Base-by-base conservation (phyloP, 768 basidiomycete genomes). In the Kwoniella sp. region DNA sequence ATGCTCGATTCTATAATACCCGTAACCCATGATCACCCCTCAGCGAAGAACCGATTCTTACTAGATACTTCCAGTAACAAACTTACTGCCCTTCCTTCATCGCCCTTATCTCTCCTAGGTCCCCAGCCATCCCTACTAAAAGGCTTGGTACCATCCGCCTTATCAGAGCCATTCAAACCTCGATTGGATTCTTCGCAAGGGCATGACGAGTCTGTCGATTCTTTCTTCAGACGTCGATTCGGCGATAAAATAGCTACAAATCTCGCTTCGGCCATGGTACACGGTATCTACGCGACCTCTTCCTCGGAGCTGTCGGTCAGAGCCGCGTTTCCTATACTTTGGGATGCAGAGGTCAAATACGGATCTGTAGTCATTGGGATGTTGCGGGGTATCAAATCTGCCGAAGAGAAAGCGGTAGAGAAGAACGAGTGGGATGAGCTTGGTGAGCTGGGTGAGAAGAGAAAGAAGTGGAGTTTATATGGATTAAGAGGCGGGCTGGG, bases 201-300 rank as follows among this genome's bases (percentile, higher is more conserved):
- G 63, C 9, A 80, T 1, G 95, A 99, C 77, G 92, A 96, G 72
- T 88, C 87, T 0, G 83, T 98, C 8, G 88, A 97, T 66, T 79
- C 85, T 0, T 90, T 98, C 68, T 76, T 97, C 59, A 77, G 85
- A 0, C 84, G 90, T 13, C 83, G 91, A 24, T 89, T 96, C 60
- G 90, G 91, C 0, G 77, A 83, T 6, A 79, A 83, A 1, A 85
- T 94, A 69, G 91, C 94, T 1, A 84, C 86, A 17, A 84, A 85
- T 2, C 84, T 97, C 58, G 87, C 89, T 46, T 91, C 84, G 33
- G 88, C 94, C 0, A 82, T 96, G 62, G 86, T 92, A 0, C 94
- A 96, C 72, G 95, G 95, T 0, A 90, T 98, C 59, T 97, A 97
- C 76, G 92, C 92, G 1, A 86, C 91, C 0, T 92, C 95, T 71